Percentiles rank a stretch among this genome's conserved stretches.
Evolutionary conservation across 352 stramenopile genomes (phyloP).

Genomic region (Pythium brachiatum): DNA sequence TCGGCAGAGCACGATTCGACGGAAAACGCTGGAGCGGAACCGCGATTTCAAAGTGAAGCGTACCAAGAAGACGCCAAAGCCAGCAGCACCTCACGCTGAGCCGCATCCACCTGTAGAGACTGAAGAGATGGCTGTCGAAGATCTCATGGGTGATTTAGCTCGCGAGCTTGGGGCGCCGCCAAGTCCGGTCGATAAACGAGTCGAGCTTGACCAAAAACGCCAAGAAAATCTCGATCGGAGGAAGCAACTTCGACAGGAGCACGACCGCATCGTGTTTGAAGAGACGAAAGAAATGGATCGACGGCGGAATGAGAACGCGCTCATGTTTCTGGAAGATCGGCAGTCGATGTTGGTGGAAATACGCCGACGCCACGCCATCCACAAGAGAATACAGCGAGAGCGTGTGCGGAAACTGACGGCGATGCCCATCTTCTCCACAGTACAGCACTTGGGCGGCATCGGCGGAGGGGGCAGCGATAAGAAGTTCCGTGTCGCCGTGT

Average conservation of each 20-base stretch:
- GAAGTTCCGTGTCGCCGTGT: conserved; percentile 43
- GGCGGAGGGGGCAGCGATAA: conserved; percentile 19
- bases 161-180: background rate
- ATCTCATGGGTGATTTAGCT: background rate
- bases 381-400: conserved; percentile 15
- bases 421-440: conserved; percentile 10
- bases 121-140: background rate
- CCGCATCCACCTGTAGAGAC: background rate
- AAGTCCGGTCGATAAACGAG: background rate
- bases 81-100: background rate
- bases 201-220: conserved; percentile 31
- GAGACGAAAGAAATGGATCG: conserved; percentile 28
- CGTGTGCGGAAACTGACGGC: conserved; percentile 38
- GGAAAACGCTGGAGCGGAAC: conserved; percentile 28
- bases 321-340: conserved; percentile 51
- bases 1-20: conserved; percentile 16
- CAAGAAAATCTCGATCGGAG: conserved; percentile 11
- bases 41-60: conserved; percentile 18
- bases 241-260: conserved; percentile 13
- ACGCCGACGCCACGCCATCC: conserved; percentile 6
- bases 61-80: background rate
- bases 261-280: conserved; percentile 10
- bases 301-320: conserved; percentile 38
- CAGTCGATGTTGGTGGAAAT: conserved; percentile 28
- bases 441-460: conserved; percentile 8